Evolutionary conservation across 2,329 filamentous ascomycete genomes (phyloP).

Genomic region (Thelonectria olida): DNA sequence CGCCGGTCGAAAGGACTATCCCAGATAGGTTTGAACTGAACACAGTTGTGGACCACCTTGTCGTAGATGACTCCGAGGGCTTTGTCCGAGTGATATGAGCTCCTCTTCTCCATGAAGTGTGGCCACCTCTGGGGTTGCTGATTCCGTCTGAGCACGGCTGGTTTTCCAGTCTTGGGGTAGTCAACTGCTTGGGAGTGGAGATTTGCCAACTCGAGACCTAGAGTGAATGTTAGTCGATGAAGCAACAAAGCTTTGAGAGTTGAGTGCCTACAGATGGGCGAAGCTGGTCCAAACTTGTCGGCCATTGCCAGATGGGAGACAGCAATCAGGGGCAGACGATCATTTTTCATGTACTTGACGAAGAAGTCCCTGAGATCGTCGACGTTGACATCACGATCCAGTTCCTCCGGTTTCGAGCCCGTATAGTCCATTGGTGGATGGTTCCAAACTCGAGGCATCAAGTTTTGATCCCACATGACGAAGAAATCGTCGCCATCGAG

Average conservation of each 20-base stretch:
- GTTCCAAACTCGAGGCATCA: conserved; percentile 78
- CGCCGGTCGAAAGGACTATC: conserved; percentile 78
- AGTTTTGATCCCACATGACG: conserved; percentile 84
- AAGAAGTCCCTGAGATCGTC: conserved; percentile 86
- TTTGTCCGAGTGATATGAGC: conserved; percentile 72
- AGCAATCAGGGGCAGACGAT: conserved; percentile 82
- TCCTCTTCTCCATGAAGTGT: conserved; percentile 84
- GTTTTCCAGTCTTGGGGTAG: conserved; percentile 88
- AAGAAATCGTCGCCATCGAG: conserved; percentile 97
- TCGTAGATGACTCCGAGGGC: conserved; percentile 88
- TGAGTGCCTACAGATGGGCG: conserved; percentile 67
- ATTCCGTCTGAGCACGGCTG: conserved; percentile 71
- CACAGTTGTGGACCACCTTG: conserved; percentile 62
- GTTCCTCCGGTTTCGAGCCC: conserved; percentile 62
- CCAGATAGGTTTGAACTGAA: conserved; percentile 79
- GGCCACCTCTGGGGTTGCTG: conserved; percentile 75
- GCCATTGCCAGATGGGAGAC: conserved; percentile 82
- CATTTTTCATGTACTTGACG: conserved; percentile 91
- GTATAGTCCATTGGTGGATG: conserved; percentile 81
- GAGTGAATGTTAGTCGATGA: not conserved
- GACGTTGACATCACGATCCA: conserved; percentile 72
- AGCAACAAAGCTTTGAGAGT: not conserved
- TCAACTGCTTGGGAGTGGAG: conserved; percentile 94
- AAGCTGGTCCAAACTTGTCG: conserved; percentile 75
- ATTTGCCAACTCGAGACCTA: conserved; percentile 74